Base-by-base conservation (phyloP, 768 basidiomycete species). In the Psilocybe azurescens region DNA sequence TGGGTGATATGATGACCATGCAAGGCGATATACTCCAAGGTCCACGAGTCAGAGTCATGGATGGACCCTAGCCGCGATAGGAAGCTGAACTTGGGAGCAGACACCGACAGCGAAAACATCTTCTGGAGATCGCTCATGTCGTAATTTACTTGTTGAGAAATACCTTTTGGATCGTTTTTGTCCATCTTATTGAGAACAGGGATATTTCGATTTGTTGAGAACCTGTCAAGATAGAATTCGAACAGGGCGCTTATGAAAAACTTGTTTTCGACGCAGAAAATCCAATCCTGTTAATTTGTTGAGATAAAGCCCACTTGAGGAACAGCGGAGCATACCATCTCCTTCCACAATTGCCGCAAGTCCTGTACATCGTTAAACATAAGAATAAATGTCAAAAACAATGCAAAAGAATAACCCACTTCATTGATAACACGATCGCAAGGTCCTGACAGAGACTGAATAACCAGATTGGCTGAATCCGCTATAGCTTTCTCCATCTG, bases 181-280 rank as follows among this genome's bases (percentile, higher is more conserved):
- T 29, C 9, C 29, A 11, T 36, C 7, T 29, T 20, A 24, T 30
- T 44, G 28, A 36, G 13, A 3, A 36, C 20, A 20, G 16, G 24
- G 11, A 14, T 11, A 1, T 6, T 14, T 51, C 29, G n/a, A 32
- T 13, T 9, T 7, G 57, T 41, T 9, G 66, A 67, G 30, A 64
- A 72, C 18, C 56, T 59, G 28, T 72, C 69, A n/a, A 72, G 59
- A 33, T 69, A 69, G 55, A 68, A 68, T 51, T 72, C 67, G 50
- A 65, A 62, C 10, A 72, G 36, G 5, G 68, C 67, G 29, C 59
- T 67, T 5, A 66, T 56, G 49, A 71, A 72, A 8, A 65, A 56
- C 16, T 66, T 68, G 48, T 62, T 67, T 29, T 72, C 69, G 52
- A 72, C 64, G 30, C 70, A 72, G 53, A 72, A 72, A 36, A 68